Percentiles rank a stretch among this genome's conserved stretches.
Evolutionary conservation across 495 filamentous ascomycete genomes (phyloP).

Genomic region (Hyaloscypha variabilis): DNA sequence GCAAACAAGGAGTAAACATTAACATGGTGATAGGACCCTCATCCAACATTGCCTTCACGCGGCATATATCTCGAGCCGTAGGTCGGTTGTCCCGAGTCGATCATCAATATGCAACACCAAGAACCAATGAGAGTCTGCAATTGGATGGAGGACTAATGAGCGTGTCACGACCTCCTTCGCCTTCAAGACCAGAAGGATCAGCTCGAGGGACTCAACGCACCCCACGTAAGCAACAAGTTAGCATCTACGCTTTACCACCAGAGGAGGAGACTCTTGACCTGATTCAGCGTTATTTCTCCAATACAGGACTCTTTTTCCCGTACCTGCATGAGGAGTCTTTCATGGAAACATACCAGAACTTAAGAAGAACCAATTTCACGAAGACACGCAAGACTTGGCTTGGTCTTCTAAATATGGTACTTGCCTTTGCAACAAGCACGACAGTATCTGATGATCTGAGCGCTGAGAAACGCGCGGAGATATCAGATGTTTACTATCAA

Average conservation of each 20-base stretch:
- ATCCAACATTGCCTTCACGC: constrained; percentile 52
- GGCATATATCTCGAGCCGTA: constrained; percentile 39
- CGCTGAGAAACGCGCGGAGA: constrained; percentile 12
- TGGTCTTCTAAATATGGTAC: constrained; percentile 31
- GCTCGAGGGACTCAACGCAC: too few species aligned
- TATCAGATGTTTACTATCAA: constrained; percentile 41
- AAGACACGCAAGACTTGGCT: constrained; percentile 37
- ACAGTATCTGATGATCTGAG: not conserved
- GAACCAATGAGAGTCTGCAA: not conserved
- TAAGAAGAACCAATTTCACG: constrained; percentile 33
- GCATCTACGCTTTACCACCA: constrained; percentile 32
- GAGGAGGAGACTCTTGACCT: constrained; percentile 30
- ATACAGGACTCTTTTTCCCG: constrained; percentile 42
- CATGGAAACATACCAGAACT: constrained; percentile 37
- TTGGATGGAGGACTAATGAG: constrained; percentile 22
- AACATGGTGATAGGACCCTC: constrained; percentile 42
- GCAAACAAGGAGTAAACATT: not conserved
- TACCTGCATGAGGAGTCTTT: constrained; percentile 40
- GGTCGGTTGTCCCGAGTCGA: constrained; percentile 8
- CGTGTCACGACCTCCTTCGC: not conserved
- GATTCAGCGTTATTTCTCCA: constrained; percentile 37
- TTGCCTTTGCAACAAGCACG: constrained; percentile 32
- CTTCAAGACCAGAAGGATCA: too few species aligned
- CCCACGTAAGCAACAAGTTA: too few species aligned
- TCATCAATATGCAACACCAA: not conserved